Conservation (phyloP, 148 eudicot genomes). For the Silene conica region DNA sequence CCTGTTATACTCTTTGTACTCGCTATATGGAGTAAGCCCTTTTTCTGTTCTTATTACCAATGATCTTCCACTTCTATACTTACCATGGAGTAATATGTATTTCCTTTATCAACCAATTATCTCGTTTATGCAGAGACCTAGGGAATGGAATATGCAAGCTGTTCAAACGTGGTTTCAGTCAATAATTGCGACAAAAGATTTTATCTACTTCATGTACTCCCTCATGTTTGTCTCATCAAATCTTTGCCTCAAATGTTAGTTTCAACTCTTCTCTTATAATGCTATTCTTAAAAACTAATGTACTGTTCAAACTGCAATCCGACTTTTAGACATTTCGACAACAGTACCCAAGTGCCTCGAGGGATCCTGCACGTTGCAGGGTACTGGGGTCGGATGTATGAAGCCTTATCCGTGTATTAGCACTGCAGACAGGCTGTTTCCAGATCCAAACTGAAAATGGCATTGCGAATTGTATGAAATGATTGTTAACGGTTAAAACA, state of each 20-base stretch:
- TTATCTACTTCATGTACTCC: slow-evolving; percentile 75
- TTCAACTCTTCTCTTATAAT: slow-evolving; percentile 5
- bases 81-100: background rate
- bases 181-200: slow-evolving; percentile 79
- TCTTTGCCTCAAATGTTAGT: slow-evolving; percentile 83
- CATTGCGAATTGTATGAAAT: too few species aligned
- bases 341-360: background rate
- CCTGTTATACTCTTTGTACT: slow-evolving; percentile 81
- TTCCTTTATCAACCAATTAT: background rate
- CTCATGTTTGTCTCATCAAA: slow-evolving; percentile 79
- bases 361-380: background rate
- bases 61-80: background rate
- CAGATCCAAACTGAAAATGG: too few species aligned
- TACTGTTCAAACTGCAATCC: background rate
- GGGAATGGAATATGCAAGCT: slow-evolving; percentile 90
- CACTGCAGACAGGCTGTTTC: too few species aligned
- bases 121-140: slow-evolving; percentile 64
- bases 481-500: too few species aligned
- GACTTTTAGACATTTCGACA: background rate
- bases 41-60: slow-evolving; percentile 9
- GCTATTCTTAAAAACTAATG: background rate
- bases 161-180: slow-evolving; percentile 90
- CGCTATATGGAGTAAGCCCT: slow-evolving; percentile 85
- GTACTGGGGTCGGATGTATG: too few species aligned
- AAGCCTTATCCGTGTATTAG: too few species aligned